Conservation (phyloP, 2,329 filamentous ascomycete genomes). For the Pseudonectria foliicola region DNA sequence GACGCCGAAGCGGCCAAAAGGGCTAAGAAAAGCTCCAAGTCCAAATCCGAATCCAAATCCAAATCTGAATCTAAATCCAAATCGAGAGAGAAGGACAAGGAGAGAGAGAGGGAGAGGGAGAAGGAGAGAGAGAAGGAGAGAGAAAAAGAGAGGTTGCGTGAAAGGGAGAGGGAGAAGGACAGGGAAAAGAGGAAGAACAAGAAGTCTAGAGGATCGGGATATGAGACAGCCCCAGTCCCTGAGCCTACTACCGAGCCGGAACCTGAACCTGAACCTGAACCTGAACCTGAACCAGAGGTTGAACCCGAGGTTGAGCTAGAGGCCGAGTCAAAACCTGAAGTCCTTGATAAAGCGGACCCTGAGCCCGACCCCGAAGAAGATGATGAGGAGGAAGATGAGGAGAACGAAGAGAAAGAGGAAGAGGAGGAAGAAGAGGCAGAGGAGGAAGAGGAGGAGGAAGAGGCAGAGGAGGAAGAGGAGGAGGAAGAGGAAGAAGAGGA, state of each 20-base stretch:
- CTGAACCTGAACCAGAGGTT: conserved; percentile 4
- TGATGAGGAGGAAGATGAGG: conserved; percentile 21
- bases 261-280: conserved; percentile 8
- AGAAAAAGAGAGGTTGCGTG: no score
- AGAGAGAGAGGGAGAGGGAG: conserved; percentile 22
- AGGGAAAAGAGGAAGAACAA: conserved; percentile 20
- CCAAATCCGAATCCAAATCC: no score
- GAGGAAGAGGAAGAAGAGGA: conserved; percentile 4
- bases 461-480: conserved; percentile 20
- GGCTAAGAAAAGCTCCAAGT: conserved; percentile 34
- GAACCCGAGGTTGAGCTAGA: conserved; percentile 11
- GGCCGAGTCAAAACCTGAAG: conserved; percentile 17
- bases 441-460: conserved; percentile 10
- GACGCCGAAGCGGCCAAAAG: conserved; percentile 27
- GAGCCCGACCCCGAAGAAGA: neutral
- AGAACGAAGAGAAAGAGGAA: conserved; percentile 21
- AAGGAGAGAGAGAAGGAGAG: no score
- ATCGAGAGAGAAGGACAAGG: conserved; percentile 25
- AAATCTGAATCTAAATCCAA: conserved; percentile 26
- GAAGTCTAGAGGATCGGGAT: conserved; percentile 13
- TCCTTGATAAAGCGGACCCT: no score
- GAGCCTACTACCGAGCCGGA: conserved; percentile 7
- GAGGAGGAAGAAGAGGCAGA: conserved; percentile 8
- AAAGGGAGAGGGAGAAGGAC: conserved; percentile 25
- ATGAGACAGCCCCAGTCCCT: conserved; percentile 1